Evolutionary conservation across 257 asterid species (phyloP), one percentile per base, ranked within the genome.

Genomic region (Linaria vulgaris): DNA sequence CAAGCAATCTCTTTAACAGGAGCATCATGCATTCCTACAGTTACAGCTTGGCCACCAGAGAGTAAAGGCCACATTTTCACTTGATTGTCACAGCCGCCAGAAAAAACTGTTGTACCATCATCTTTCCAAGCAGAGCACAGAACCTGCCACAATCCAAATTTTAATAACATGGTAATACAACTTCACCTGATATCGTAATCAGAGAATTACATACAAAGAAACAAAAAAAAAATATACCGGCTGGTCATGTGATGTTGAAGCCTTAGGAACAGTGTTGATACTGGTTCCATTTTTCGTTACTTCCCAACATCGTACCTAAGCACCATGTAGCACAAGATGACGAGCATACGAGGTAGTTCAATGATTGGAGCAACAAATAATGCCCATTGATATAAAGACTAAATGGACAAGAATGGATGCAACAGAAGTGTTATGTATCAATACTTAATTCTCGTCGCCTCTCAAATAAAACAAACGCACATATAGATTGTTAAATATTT

Each of bases 61-160:
- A 74, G 73, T 68, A 94, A 68, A 16, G 88, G 95, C 99, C 99
- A 94, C 99, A 94, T 94, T 72, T 90, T 94, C 56, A 83, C 97
- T 80, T 87, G 97, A 67, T 94, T 94, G 80, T 94, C 99, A 74
- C 99, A 94, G 73, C 99, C 96, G 61, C 99, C 99, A 67, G 99
- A 87, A 79, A 94, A 94, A 62, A 94, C 87, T 61, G 99, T 84
- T 11, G 96, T 74, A 48, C 99, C 99, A 68, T 94, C 99, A 78
- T 94, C 96, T 76, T 94, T 94, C 97, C 99, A 94, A 5, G 95
- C 51, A 17, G 99, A 84, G 83, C 99, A 94, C 15, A 94, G 69
- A 69, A 94, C 99, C 99, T 94, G 74, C 34, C 66, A 75, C 74
- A 49, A 63, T 67, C 56, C 61, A 67, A 67, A 53, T n/a, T 34